Conservation (phyloP, 345 rosid genomes). For the Citrus reticulata region DNA sequence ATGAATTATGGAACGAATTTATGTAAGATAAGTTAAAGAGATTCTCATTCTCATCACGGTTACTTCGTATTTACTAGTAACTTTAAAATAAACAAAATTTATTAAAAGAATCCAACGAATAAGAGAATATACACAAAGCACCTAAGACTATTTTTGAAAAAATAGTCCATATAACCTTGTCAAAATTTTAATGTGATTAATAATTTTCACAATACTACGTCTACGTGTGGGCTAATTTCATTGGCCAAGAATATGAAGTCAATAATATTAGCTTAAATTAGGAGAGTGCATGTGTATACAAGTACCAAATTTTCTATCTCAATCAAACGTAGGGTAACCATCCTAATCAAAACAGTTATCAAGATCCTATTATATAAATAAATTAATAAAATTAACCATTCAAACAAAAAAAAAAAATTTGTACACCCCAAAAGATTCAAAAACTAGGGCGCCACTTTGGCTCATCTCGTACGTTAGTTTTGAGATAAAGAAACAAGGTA, state of each 20-base stretch:
- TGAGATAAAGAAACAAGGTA: background rate
- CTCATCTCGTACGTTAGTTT: background rate
- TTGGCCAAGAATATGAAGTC: slow-evolving; percentile 10
- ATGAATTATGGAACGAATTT: background rate
- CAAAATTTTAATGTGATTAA: background rate
- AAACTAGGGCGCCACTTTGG: background rate
- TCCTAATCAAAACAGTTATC: background rate
- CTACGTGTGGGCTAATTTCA: slow-evolving; percentile 10
- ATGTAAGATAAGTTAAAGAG: background rate
- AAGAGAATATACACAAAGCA: too few species aligned
- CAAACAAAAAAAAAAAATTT: too few species aligned
- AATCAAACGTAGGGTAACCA: background rate
- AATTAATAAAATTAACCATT: too few species aligned
- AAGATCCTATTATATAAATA: background rate
- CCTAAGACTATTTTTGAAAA: background rate
- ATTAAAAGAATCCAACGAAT: too few species aligned
- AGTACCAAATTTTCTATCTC: background rate
- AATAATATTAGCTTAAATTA: background rate
- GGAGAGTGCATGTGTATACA: background rate
- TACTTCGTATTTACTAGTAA: background rate
- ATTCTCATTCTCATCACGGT: background rate
- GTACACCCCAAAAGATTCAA: background rate
- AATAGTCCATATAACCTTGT: background rate
- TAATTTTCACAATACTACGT: background rate
- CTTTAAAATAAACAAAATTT: background rate